Base-by-base conservation (phyloP, 208 protist genomes). In the Porcisia hertigi region DNA sequence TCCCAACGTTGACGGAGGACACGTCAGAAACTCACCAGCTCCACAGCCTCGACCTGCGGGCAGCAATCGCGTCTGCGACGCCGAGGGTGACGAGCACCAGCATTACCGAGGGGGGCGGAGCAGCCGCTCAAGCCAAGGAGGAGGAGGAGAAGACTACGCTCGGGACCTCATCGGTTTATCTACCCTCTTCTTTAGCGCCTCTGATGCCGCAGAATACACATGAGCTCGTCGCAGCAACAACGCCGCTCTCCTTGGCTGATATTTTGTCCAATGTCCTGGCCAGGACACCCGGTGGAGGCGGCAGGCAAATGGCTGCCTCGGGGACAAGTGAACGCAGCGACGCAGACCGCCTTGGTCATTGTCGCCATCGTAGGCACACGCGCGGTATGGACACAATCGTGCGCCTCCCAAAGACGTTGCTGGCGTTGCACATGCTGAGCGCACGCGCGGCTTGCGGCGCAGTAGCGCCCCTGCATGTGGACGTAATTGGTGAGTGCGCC, bases 391-490 rank as follows among this genome's bases (percentile, higher is more conserved):
- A 4, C 8, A 16, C 60, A n/a, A 58, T 67, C 18, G 57, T 60
- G 53, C 62, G 34, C 47, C 64, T 81, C 57, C 71, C 76, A 36
- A 70, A 67, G 3, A 73, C 76, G 47, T 45, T 75, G 8, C 76
- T 81, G 16, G 76, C 76, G 12, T n/a, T 75, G 62, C 63, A 81
- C 45, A 47, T 72, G 54, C 70, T 81, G 76, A 65, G 55, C 3
- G 45, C 64, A 2, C 49, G 39, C 59, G 69, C 43, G 11, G 45
- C 71, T 36, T 9, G 20, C 36, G n/a, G 69, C 5, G 58, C 47
- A 71, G 5, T 36, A 5, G 47, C 30, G 9, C 16, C 63, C n/a
- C 41, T 47, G 41, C 41, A 30, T 67, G 23, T 30, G 39, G 5
- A 67, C 47, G 14, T 18, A 20, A 5, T 67, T 23, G 63, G 47